Percentiles rank a stretch among this genome's conserved stretches.
Conservation (phyloP, 768 basidiomycete genomes). For the Hysterangium stoloniferum region DNA sequence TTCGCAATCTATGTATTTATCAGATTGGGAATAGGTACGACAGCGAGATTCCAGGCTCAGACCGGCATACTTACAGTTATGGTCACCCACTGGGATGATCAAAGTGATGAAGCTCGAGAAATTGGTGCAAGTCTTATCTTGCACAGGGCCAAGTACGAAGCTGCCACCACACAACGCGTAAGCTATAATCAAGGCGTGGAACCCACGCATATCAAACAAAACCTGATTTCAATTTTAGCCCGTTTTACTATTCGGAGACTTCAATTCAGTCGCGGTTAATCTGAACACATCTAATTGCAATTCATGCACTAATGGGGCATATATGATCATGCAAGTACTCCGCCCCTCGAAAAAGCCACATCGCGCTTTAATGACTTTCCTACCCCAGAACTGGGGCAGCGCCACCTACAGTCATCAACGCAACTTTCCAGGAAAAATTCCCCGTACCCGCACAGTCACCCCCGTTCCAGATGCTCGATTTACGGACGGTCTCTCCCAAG, state of each 20-base stretch:
- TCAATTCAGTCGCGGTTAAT: constrained; percentile 27
- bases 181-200: background rate
- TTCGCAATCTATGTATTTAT: background rate
- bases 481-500: constrained; percentile 35
- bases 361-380: no score
- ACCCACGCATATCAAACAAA: background rate
- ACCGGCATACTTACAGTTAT: constrained; percentile 30
- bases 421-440: constrained; percentile 36
- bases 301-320: constrained; percentile 6
- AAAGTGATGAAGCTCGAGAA: constrained; percentile 42
- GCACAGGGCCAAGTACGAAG: constrained; percentile 41
- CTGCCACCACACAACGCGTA: constrained; percentile 24
- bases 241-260: constrained; percentile 46
- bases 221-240: constrained; percentile 19
- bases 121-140: constrained; percentile 46
- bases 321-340: background rate
- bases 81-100: constrained; percentile 33
- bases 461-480: constrained; percentile 37
- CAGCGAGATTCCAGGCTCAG: constrained; percentile 28
- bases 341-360: no score
- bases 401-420: constrained; percentile 33
- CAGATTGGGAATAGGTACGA: constrained; percentile 38
- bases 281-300: background rate
- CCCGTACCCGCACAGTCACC: constrained; percentile 26
- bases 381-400: constrained; percentile 30